Evolutionary conservation across 1,284 basidiomycete genomes (phyloP), one percentile per base, ranked within the genome.

Genomic region (Limonomyces culmigenus): DNA sequence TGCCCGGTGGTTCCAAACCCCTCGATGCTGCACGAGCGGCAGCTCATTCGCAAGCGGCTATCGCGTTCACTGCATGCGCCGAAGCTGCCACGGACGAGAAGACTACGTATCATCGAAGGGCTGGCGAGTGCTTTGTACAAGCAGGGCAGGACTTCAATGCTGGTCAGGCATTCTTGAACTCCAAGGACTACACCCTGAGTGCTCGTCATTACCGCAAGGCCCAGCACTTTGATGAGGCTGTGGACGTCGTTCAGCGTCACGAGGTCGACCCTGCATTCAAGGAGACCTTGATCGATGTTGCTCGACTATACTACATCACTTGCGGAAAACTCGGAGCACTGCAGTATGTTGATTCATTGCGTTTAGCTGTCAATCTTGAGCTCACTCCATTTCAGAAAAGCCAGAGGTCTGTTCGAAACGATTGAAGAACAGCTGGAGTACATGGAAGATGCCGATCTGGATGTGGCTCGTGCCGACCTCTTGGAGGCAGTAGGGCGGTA

Each of bases 361-460:
- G 6, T 15, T 11, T n/a, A n/a, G n/a, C n/a, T n/a, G n/a, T n/a
- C n/a, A n/a, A n/a, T n/a, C n/a, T n/a, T n/a, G n/a, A n/a, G n/a
- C n/a, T n/a, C n/a, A n/a, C n/a, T n/a, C n/a, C n/a, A n/a, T n/a
- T n/a, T n/a, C 41, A 70, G 76, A 42, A 59, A 66, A 53, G 59
- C 67, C 5, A 48, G 47, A 13, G 43, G 44, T 3, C 49, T 80
- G 0, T 81, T 80, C 45, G 42, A 52, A 0, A 56, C 62, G 1
- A 47, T 56, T 0, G 66, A 78, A 16, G 67, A 75, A 10, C 58
- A 62, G 13, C 41, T 76, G 5, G 62, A 70, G 30, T 80, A 72
- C 40, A 59, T 73, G 32, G 65, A 73, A 38, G 62, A 70, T 11
- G 64, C 60, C 34, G 65, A 63, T 16, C 55, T 80, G 4, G 65